Percentiles rank a stretch among this genome's conserved stretches.
Evolutionary conservation across 1,284 basidiomycete genomes (phyloP).

Genomic region (Malassezia pachydermatis): DNA sequence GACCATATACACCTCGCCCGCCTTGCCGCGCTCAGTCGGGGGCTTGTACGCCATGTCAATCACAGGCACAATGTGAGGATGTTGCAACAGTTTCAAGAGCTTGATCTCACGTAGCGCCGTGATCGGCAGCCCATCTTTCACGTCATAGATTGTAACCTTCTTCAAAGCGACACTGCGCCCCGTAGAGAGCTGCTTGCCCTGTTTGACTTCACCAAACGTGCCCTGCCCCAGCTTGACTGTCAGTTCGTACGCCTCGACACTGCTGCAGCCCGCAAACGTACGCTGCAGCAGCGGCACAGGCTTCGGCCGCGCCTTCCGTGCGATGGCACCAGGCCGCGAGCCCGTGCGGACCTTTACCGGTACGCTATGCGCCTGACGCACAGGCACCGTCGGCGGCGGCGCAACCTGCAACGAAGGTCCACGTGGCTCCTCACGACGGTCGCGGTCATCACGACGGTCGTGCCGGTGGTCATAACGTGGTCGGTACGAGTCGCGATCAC

Average conservation of each 20-base stretch:
- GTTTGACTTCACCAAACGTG: conserved; percentile 48
- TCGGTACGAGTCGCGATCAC: not conserved
- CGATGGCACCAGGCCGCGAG: conserved; percentile 13
- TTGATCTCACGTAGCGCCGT: conserved; percentile 98
- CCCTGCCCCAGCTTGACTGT: conserved; percentile 42
- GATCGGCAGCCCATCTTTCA: conserved; percentile 88
- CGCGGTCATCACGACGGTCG: not conserved
- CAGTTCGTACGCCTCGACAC: conserved; percentile 39
- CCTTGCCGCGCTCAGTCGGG: conserved; percentile 40
- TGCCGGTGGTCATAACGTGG: conserved; percentile 1
- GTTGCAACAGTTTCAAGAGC: conserved; percentile 77
- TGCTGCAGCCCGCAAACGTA: conserved; percentile 35
- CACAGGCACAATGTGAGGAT: conserved; percentile 75
- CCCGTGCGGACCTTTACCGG: conserved; percentile 14
- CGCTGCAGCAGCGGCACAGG: conserved; percentile 29
- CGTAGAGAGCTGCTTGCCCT: conserved; percentile 49
- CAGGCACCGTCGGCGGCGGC: not conserved
- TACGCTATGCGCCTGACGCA: not conserved
- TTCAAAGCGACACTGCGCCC: conserved; percentile 73
- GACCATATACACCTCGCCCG: conserved; percentile 77
- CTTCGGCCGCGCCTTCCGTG: conserved; percentile 17
- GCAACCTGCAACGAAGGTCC: not conserved
- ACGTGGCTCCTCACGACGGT: not conserved
- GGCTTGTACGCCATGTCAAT: conserved; percentile 69
- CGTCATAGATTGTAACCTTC: conserved; percentile 87